These are phyloP conservation scores for Fagopyrum esculentum DNA, from an alignment of 148 eudicot species.

Conservation along the genomic window DNA sequence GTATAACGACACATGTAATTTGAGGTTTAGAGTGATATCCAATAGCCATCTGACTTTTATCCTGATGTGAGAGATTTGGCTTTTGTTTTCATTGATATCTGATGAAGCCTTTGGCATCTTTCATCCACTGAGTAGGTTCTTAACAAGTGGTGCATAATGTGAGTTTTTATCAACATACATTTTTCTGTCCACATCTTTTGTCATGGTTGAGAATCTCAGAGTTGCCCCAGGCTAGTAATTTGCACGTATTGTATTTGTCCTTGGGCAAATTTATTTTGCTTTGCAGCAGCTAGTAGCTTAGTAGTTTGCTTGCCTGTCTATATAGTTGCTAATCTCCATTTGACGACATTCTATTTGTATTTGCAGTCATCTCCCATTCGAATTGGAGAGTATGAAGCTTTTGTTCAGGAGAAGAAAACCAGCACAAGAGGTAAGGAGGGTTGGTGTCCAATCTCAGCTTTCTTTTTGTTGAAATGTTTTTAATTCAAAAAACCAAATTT, in stretches of 20 bases:
- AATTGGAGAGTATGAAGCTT: conserved; percentile 38
- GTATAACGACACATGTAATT: no score
- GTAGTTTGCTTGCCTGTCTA: neutral
- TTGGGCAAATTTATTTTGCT: neutral
- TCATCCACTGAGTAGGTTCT: neutral
- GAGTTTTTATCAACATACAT: no score
- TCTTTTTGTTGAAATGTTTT: neutral
- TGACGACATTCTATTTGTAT: neutral
- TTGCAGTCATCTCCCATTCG: conserved; percentile 28
- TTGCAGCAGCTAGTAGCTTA: neutral
- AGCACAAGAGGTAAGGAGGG: conserved; percentile 36
- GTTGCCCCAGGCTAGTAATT: neutral
- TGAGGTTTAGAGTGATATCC: no score
- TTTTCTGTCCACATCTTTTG: neutral
- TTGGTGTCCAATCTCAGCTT: neutral
- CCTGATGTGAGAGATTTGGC: neutral
- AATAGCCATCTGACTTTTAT: no score
- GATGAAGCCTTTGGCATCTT: neutral
- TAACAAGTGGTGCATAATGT: no score
- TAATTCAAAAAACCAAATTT: neutral
- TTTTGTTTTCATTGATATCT: neutral
- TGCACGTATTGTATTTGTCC: neutral
- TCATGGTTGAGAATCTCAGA: neutral
- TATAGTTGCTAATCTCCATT: neutral
- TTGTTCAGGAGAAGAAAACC: conserved; percentile 50